Base-by-base conservation (phyloP, 305 asterid genomes). In the Plantago coronopus region DNA sequence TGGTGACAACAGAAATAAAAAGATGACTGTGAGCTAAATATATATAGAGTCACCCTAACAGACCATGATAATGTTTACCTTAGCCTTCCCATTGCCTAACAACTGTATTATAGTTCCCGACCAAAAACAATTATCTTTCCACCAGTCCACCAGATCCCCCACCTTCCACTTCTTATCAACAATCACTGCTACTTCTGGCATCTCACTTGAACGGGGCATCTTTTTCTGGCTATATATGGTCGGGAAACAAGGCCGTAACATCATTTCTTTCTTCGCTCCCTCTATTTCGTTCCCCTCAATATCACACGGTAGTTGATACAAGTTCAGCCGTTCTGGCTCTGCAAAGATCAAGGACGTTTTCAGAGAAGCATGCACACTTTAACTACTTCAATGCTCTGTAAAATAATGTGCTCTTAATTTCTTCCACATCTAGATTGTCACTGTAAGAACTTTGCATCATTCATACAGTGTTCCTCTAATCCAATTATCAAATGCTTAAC, bases 111-210 rank as follows among this genome's bases (percentile, higher is more conserved):
- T 68, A 29, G 34, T 77, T 43, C 91, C 98, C 42, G 85, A 74
- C 98, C 98, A 91, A 71, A 59, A 75, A 78, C 89, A 86, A 54
- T 37, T 74, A 58, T 50, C 57, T 12, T 42, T 42, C 67, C 63
- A 72, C 95, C 90, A 78, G 66, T 86, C 98, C 70, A 91, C 93
- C 61, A 78, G 50, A 74, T 88, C 88, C 29, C 95, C 96, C 64
- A 77, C 82, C 70, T 74, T 74, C 96, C 95, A 88, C 20, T 34
- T 22, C 69, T 76, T 73, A 34, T 73, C 63, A 45, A 63, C 62
- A 67, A 84, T 44, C 37, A 88, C 81, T 20, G 76, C 53, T 64
- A 70, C 86, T 68, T 79, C 81, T 15, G 84, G 56, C 60, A 76
- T 61, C 63, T 65, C 70, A 66, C 51, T 65, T 48, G 21, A 66